phyloP scores from a whole-genome alignment of 345 rosid species.

The Acer yangbiense region DNA sequence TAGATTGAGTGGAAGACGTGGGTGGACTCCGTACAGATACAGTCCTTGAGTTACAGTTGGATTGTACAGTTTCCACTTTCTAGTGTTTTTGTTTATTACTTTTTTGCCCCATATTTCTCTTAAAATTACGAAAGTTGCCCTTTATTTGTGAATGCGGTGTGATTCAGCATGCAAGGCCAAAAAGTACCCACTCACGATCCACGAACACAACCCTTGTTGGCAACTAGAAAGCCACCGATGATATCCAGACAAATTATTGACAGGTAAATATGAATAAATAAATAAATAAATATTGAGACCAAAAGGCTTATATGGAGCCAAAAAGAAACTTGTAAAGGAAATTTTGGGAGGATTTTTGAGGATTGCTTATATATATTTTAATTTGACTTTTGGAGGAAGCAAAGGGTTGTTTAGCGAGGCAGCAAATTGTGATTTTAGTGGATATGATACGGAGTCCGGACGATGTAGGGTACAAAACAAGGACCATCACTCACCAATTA shows the following conservation, averaged over 20 bases:
- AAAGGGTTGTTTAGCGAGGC: constrained; percentile 6
- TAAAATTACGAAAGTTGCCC: background rate
- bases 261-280: background rate
- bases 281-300: background rate
- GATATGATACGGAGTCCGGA: constrained; percentile 29
- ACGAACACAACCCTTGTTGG: background rate
- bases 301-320: no score
- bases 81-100: background rate
- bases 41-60: background rate
- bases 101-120: background rate
- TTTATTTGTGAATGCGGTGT: background rate
- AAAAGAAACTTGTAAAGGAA: background rate
- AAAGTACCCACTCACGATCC: no score
- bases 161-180: no score
- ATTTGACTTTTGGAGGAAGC: constrained; percentile 28
- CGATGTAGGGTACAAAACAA: constrained; percentile 19
- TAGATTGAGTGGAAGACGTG: background rate
- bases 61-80: background rate
- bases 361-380: background rate
- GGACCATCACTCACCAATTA: background rate
- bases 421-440: background rate
- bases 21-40: constrained; percentile 23
- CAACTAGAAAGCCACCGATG: background rate
- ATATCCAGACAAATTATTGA: background rate
- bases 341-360: background rate